Base-by-base conservation (phyloP, 495 filamentous ascomycete genomes). In the Cenococcum geophilum region DNA sequence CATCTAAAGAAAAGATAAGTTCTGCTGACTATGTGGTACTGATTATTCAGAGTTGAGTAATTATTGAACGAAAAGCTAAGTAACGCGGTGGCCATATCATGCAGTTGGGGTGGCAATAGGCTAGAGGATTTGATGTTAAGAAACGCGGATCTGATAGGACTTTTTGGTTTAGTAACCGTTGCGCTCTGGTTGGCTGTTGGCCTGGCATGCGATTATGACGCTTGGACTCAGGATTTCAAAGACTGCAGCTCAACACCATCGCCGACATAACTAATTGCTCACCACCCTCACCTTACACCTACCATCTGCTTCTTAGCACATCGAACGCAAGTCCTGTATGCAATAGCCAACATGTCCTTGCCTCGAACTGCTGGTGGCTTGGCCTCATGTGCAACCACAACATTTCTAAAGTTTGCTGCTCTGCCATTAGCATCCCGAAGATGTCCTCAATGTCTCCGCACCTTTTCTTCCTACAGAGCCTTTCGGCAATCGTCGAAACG, bases 401-500 rank as follows among this genome's bases (percentile, higher is more conserved):
- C 54, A 22, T 36, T 63, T 16, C 48, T 55, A 36, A 57, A 25
- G 50, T 61, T 69, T 45, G 43, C 63, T 56, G 57, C 63, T n/a
- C 35, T 37, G 0, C 23, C 66, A 14, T 53, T 54, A 4, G 47
- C 60, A 14, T 27, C 56, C 4, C 59, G 56, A 47, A 70, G 73
- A 25, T 82, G 80, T 64, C 74, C 78, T 54, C 78, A 78, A 62
- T 75, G 82, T 37, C 69, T 83, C 43, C 85, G 87, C 51, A 77
- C 77, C 51, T 91, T 91, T 77, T 88, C 87, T 42, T 83, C 87
- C 8, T 73, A 76, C 71, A 76, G 70, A 65, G 75, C 75, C 64
- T 74, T 73, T 65, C 75, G 82, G 60, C 77, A 78, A 51, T 82
- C 82, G 20, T 83, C 79, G 22, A 60, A 83, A 67, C 78, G 86